Evolutionary conservation across 2,329 filamentous ascomycete genomes (phyloP).

Genomic region (Cyclaneusma minus): DNA sequence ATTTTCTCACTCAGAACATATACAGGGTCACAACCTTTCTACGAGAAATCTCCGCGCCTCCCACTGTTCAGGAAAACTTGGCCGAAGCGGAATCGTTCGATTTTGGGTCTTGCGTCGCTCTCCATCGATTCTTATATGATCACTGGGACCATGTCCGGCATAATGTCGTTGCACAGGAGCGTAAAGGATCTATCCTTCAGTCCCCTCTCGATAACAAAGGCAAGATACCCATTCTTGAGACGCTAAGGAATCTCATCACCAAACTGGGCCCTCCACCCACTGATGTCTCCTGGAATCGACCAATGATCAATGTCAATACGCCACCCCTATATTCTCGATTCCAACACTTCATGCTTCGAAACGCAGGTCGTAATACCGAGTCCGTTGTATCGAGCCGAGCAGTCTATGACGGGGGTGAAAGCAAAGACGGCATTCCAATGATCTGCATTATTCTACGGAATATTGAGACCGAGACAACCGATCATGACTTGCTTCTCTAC

Average conservation of each 20-base stretch:
- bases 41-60: conserved; percentile 45
- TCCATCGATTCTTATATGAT: conserved; percentile 55
- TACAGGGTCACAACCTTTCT: conserved; percentile 52
- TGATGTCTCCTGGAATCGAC: conserved; percentile 54
- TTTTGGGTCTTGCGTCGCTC: conserved; percentile 54
- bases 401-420: conserved; percentile 57
- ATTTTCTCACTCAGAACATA: conserved; percentile 53
- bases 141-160: conserved; percentile 57
- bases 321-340: conserved; percentile 52
- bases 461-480: conserved; percentile 48
- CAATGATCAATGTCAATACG: conserved; percentile 45
- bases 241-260: conserved; percentile 44
- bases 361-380: conserved; percentile 49
- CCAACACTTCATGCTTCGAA: conserved; percentile 58
- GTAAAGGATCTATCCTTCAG: conserved; percentile 37
- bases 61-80: conserved; percentile 27
- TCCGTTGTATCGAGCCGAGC: conserved; percentile 48
- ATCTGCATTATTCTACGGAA: conserved; percentile 55
- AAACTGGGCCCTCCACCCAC: conserved; percentile 52
- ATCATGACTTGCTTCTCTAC: conserved; percentile 50
- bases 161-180: conserved; percentile 43
- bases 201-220: conserved; percentile 36
- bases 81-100: conserved; percentile 39
- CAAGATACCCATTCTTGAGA: conserved; percentile 41
- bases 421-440: conserved; percentile 52